These are phyloP conservation scores for Neospora caninum DNA, from an alignment of 169 alveolate genomes.

Conservation along the genomic window DNA sequence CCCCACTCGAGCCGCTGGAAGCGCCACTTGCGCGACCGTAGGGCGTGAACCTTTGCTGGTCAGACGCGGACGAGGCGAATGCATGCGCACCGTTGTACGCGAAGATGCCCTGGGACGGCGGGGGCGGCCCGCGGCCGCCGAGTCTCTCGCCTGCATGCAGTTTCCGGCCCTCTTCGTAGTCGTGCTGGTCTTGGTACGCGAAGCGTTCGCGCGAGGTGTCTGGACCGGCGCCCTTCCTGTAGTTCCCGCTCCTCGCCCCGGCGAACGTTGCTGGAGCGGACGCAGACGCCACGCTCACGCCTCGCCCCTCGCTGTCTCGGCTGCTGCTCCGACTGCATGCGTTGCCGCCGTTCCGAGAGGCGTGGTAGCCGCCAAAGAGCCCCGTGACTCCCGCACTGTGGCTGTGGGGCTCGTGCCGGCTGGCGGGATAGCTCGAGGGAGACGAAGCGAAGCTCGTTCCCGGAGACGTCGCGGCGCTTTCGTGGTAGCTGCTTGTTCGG, in stretches of 20 bases:
- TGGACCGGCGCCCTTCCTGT: background rate
- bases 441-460: background rate
- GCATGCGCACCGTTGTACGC: conserved; percentile 4
- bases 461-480: background rate
- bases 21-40: background rate
- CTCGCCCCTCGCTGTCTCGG: background rate
- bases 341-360: background rate
- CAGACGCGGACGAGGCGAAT: background rate
- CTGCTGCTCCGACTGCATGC: background rate
- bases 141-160: background rate
- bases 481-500: background rate
- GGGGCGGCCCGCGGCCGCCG: background rate
- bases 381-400: background rate
- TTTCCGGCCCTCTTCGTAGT: background rate
- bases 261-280: background rate
- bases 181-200: background rate
- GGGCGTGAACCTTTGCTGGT: background rate
- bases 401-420: background rate
- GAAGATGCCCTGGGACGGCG: background rate
- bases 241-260: too few relatives aligned
- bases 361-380: background rate
- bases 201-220: background rate
- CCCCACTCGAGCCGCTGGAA: background rate
- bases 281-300: background rate
- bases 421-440: background rate